A percentile compares a stretch with the other conserved stretches of the same genome.
phyloP scores from a whole-genome alignment of 2,329 filamentous ascomycete genomes.

The Parafenestella ontariensis region DNA sequence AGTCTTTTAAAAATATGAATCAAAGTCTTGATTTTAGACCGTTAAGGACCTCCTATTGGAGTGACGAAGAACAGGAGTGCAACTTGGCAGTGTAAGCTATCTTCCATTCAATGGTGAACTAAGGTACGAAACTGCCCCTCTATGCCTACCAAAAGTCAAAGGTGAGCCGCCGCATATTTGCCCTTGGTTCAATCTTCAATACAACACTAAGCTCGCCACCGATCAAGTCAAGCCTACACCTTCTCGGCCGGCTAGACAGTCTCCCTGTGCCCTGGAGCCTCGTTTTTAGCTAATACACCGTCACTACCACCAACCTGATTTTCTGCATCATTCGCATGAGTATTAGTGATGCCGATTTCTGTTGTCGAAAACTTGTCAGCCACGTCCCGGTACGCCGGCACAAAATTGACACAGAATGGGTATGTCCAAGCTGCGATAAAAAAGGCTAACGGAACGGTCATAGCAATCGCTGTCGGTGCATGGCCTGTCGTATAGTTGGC shows the following conservation, averaged over 20 bases:
- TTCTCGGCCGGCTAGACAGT: constrained; percentile 15
- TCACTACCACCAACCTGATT: constrained; percentile 8
- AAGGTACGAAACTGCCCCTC: not conserved
- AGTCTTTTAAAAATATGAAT: too few species aligned
- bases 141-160: not conserved
- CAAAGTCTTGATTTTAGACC: too few species aligned
- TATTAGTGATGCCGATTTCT: constrained; percentile 52
- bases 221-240: constrained; percentile 3
- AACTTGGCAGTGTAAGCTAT: not conserved
- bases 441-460: constrained; percentile 69
- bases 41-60: too few species aligned
- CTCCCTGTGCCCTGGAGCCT: constrained; percentile 20
- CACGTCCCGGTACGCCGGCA: constrained; percentile 67
- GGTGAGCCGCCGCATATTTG: not conserved
- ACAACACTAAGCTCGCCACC: not conserved
- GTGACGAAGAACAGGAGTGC: too few species aligned
- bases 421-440: constrained; percentile 58
- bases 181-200: not conserved
- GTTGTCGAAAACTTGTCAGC: constrained; percentile 64
- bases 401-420: constrained; percentile 65
- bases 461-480: constrained; percentile 63
- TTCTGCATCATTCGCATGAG: constrained; percentile 44
- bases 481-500: constrained; percentile 25
- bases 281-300: constrained; percentile 16
- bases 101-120: not conserved